A percentile compares a stretch with the other conserved stretches of the same genome.
These are phyloP conservation scores for Gastrodia elata DNA, from an alignment of 106 monocot species.

Conservation along the genomic window DNA sequence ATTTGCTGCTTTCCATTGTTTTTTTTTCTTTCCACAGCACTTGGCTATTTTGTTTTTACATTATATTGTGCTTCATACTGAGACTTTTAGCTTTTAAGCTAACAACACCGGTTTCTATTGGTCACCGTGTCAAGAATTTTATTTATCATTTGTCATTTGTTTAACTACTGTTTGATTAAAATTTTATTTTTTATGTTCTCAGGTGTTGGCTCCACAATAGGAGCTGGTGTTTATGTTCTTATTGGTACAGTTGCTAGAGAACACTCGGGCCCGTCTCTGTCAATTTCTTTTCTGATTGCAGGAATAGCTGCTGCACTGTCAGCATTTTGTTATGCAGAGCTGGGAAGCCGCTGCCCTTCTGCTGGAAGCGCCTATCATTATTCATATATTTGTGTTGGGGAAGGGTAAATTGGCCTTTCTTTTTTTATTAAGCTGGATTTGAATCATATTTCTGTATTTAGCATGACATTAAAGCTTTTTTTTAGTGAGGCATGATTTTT, in stretches of 20 bases:
- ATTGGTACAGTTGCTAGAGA: slow-evolving; percentile 95
- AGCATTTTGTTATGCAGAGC: slow-evolving; percentile 98
- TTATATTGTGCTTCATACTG: background rate
- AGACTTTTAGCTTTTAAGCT: background rate
- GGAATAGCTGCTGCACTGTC: slow-evolving; percentile 96
- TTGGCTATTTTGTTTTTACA: background rate
- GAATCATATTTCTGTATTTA: background rate
- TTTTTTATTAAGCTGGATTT: background rate
- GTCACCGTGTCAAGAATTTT: background rate
- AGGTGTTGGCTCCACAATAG: slow-evolving; percentile 96
- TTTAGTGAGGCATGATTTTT: background rate
- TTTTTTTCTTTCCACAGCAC: slow-evolving; percentile 1
- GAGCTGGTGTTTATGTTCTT: slow-evolving; percentile 97
- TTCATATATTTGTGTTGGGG: slow-evolving; percentile 96
- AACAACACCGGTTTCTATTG: background rate
- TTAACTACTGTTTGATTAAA: background rate
- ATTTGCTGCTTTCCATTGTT: background rate
- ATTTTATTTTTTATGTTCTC: slow-evolving; percentile 1
- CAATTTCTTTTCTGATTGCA: slow-evolving; percentile 93
- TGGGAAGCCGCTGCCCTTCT: slow-evolving; percentile 96
- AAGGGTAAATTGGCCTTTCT: slow-evolving; percentile 48
- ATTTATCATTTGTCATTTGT: background rate
- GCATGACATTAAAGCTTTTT: background rate
- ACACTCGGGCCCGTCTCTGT: slow-evolving; percentile 81
- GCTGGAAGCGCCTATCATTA: slow-evolving; percentile 99